Evolutionary conservation across 768 basidiomycete species (phyloP).

Genomic region (Boletales sp.): DNA sequence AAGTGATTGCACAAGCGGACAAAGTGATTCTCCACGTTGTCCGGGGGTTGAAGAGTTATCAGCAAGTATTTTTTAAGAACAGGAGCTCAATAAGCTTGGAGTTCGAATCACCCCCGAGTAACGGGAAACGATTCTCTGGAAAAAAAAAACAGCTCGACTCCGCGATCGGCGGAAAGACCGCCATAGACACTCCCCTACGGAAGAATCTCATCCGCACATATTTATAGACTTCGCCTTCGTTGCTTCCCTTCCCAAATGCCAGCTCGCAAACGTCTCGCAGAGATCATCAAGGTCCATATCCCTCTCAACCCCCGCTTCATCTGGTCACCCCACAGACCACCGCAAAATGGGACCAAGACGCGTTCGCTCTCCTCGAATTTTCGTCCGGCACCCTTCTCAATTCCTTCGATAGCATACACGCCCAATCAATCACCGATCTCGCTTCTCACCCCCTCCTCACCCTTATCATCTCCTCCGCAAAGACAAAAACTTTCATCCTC

Average conservation of each 20-base stretch:
- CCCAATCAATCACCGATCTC: constrained; percentile 60
- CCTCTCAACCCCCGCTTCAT: neutral
- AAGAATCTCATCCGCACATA: constrained; percentile 97
- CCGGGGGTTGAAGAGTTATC: too few relatives aligned
- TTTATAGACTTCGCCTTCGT: constrained; percentile 98
- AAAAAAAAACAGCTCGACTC: too few relatives aligned
- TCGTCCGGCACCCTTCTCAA: constrained; percentile 80
- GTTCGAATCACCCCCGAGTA: too few relatives aligned
- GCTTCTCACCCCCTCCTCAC: constrained; percentile 83
- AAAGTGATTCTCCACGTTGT: too few relatives aligned
- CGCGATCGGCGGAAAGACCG: constrained; percentile 95
- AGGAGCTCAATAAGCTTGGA: too few relatives aligned
- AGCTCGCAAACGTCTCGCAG: constrained; percentile 99
- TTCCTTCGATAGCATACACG: constrained; percentile 64
- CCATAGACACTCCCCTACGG: constrained; percentile 97
- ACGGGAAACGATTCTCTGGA: too few relatives aligned
- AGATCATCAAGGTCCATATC: constrained; percentile 83
- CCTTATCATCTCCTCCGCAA: constrained; percentile 89
- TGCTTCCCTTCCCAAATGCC: constrained; percentile 85
- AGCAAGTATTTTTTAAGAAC: too few relatives aligned
- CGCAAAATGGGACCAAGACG: constrained; percentile 94
- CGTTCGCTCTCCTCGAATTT: constrained; percentile 87
- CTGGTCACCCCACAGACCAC: constrained; percentile 64
- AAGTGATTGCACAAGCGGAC: too few relatives aligned
- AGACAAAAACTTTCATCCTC: constrained; percentile 95